Evolutionary conservation across 208 protist genomes (phyloP).

Genomic region (Angomonas desouzai): DNA sequence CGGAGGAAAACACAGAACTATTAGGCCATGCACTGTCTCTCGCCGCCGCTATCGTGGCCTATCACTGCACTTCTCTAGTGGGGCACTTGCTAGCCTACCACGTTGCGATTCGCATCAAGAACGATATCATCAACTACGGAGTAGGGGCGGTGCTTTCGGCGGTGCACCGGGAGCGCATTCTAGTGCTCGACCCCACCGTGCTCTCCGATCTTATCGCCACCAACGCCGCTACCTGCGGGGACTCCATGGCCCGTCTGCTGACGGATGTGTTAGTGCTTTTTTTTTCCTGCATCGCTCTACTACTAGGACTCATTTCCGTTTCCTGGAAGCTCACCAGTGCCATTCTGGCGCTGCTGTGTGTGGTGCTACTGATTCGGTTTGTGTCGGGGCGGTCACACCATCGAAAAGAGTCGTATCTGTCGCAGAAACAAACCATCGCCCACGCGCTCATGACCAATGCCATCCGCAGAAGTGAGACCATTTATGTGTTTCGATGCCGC

Average conservation of each 20-base stretch:
- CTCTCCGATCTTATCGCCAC: constrained; percentile 44
- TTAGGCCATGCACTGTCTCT: constrained; percentile 43
- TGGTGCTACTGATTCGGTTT: constrained; percentile 50
- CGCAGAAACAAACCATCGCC: constrained; percentile 37
- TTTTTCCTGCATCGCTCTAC: constrained; percentile 24
- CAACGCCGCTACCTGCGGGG: constrained; percentile 32
- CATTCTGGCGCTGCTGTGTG: constrained; percentile 34
- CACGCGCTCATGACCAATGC: constrained; percentile 56
- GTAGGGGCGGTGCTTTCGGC: constrained; percentile 33
- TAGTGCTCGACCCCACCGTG: constrained; percentile 40
- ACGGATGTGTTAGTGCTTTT: constrained; percentile 48
- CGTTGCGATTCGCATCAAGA: constrained; percentile 33
- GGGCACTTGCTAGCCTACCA: constrained; percentile 48
- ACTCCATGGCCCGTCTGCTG: constrained; percentile 39
- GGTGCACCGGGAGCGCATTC: constrained; percentile 40
- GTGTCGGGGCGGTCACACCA: constrained; percentile 27
- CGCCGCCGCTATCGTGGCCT: constrained; percentile 25
- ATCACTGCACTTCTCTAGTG: constrained; percentile 44
- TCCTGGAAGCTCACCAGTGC: constrained; percentile 49
- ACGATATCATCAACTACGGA: constrained; percentile 28
- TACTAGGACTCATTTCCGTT: constrained; percentile 46
- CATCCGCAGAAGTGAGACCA: constrained; percentile 52
- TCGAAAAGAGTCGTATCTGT: constrained; percentile 24
- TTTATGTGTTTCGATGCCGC: constrained; percentile 56
- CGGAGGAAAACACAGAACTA: constrained; percentile 24